These are phyloP conservation scores for Neonothopanus nambi DNA, from an alignment of 1,284 basidiomycete genomes.

Conservation along the genomic window DNA sequence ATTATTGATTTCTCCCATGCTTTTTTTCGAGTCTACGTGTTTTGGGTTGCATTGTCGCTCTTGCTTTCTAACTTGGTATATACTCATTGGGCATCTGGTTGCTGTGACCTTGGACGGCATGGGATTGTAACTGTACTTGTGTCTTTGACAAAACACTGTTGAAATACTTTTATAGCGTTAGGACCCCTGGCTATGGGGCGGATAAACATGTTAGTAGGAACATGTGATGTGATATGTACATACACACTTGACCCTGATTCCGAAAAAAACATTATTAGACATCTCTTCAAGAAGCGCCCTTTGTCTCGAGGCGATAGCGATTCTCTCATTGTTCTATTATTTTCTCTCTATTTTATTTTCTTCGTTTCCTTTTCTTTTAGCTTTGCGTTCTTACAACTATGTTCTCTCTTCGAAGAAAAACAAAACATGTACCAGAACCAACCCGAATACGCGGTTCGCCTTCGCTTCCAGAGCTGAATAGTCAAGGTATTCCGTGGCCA, in stretches of 20 bases:
- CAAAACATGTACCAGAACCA: constrained; percentile 51
- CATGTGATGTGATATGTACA: too few species aligned
- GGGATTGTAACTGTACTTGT: constrained; percentile 33
- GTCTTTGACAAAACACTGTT: too few species aligned
- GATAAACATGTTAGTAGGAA: too few species aligned
- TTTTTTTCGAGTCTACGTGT: not conserved
- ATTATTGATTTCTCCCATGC: constrained; percentile 1
- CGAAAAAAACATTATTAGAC: too few species aligned
- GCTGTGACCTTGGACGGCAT: constrained; percentile 29
- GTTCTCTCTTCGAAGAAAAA: constrained; percentile 75
- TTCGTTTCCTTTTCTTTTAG: constrained; percentile 21
- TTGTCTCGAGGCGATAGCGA: not conserved
- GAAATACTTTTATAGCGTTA: too few species aligned
- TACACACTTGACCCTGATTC: too few species aligned
- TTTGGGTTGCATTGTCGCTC: constrained; percentile 27
- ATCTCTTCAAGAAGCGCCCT: too few species aligned
- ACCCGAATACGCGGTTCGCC: constrained; percentile 61
- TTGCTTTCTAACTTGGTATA: constrained; percentile 25
- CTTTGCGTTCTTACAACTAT: constrained; percentile 45
- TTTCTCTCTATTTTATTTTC: constrained; percentile 11
- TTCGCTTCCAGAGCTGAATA: constrained; percentile 71
- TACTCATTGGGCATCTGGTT: constrained; percentile 29
- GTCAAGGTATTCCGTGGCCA: constrained; percentile 78
- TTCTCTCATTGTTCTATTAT: constrained; percentile 13
- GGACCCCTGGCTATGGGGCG: too few species aligned